Percentiles rank a stretch among this genome's conserved stretches.
Evolutionary conservation across 177 flowering plant species (phyloP).

Genomic region (Vitis hybrid): DNA sequence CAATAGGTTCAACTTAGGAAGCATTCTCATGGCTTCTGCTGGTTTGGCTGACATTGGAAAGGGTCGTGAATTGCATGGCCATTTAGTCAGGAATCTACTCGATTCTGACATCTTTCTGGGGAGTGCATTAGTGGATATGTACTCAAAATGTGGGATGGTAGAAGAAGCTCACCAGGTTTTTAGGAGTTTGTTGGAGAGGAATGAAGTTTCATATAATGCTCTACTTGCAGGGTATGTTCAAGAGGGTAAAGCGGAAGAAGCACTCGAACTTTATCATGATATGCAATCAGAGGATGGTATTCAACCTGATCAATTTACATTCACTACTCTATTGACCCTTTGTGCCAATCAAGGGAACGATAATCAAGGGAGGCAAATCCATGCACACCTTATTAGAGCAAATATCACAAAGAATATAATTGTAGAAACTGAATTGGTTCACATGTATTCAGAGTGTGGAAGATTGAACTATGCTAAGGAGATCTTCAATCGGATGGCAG

Average conservation of each 20-base stretch:
- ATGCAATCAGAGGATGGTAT: constrained; percentile 16
- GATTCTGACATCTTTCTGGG: constrained; percentile 24
- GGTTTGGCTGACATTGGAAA: constrained; percentile 17
- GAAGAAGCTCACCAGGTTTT: constrained; percentile 25
- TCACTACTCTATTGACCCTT: constrained; percentile 24
- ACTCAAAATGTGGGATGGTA: constrained; percentile 26
- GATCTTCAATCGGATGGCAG: constrained; percentile 24
- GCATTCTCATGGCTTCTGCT: constrained; percentile 19
- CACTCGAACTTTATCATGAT: constrained; percentile 21
- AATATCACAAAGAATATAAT: constrained; percentile 16
- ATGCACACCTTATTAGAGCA: constrained; percentile 25
- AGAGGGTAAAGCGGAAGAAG: constrained; percentile 25
- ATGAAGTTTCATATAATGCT: constrained; percentile 35
- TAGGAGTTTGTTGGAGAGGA: constrained; percentile 18
- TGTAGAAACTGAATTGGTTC: constrained; percentile 29
- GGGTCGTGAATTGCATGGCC: constrained; percentile 24
- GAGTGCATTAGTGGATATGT: constrained; percentile 30
- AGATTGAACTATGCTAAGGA: constrained; percentile 21
- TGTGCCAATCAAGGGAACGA: constrained; percentile 17
- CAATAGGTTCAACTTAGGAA: constrained; percentile 29
- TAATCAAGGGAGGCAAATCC: constrained; percentile 29
- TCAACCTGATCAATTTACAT: constrained; percentile 26
- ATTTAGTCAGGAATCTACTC: constrained; percentile 18
- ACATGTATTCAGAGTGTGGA: constrained; percentile 30
- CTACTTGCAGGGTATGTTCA: constrained; percentile 26